Evolutionary conservation across 2,329 filamentous ascomycete species (phyloP).

Genomic region (Arthroderma sp.): DNA sequence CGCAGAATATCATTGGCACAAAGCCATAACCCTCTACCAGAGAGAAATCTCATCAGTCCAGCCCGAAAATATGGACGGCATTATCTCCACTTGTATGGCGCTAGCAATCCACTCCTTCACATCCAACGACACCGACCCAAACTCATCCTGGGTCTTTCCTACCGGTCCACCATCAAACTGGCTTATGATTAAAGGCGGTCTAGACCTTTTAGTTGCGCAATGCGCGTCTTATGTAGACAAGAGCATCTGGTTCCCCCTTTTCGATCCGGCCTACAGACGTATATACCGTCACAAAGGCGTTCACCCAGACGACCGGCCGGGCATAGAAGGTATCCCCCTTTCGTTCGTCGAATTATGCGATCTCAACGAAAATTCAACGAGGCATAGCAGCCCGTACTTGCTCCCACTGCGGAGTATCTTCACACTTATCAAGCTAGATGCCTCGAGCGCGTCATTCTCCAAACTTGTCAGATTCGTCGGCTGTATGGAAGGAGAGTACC

Average conservation of each 20-base stretch:
- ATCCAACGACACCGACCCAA: conserved; percentile 19
- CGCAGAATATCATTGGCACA: conserved; percentile 27
- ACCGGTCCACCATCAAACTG: conserved; percentile 20
- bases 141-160: conserved; percentile 25
- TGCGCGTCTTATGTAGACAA: conserved; percentile 15
- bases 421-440: conserved; percentile 18
- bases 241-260: conserved; percentile 22
- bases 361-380: conserved; percentile 18
- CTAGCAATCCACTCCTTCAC: conserved; percentile 23
- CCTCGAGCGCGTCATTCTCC: conserved; percentile 12
- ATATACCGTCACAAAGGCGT: too few relatives aligned
- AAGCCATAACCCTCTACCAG: conserved; percentile 23
- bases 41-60: conserved; percentile 18
- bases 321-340: conserved; percentile 18
- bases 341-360: conserved; percentile 23
- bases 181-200: conserved; percentile 23
- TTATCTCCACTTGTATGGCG: conserved; percentile 27
- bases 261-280: too few relatives aligned
- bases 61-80: conserved; percentile 23
- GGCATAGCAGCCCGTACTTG: conserved; percentile 23
- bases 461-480: conserved; percentile 24
- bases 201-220: conserved; percentile 19
- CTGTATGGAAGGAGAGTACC: conserved; percentile 18
- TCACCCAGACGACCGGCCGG: conserved; percentile 13
- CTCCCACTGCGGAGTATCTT: conserved; percentile 24